Percentiles rank a stretch among this genome's conserved stretches.
phyloP scores from a whole-genome alignment of 192 early-diverging fungal genomes.

The Chytriomyces sp. region DNA sequence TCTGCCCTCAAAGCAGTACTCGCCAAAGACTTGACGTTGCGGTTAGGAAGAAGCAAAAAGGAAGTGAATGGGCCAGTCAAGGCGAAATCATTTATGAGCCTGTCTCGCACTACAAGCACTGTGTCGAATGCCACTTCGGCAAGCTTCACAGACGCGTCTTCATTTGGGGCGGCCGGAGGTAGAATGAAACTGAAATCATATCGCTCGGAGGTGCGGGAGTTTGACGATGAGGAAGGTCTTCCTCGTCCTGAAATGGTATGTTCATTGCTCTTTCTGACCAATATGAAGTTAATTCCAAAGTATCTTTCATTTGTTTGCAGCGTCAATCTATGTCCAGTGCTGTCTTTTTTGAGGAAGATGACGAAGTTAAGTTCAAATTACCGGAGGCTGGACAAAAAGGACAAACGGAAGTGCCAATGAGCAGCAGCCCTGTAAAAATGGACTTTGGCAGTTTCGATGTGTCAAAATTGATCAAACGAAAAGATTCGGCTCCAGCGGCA shows the following conservation, averaged over 20 bases:
- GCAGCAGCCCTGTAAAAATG: not conserved
- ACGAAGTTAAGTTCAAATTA: no score
- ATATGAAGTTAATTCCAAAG: no score
- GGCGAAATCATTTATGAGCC: not conserved
- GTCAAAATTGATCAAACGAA: conserved; percentile 13
- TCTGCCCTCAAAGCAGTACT: not conserved
- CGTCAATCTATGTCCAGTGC: no score
- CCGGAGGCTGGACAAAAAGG: not conserved
- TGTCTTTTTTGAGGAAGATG: no score
- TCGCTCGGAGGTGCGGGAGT: not conserved
- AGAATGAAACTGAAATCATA: not conserved
- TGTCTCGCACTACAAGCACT: not conserved
- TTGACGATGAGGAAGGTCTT: not conserved
- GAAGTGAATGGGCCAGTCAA: not conserved
- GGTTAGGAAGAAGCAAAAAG: conserved; percentile 5
- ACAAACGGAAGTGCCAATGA: not conserved
- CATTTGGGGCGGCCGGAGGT: no score
- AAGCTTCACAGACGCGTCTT: no score
- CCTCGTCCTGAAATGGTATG: not conserved
- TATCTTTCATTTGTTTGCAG: no score
- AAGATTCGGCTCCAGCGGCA: not conserved
- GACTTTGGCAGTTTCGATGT: conserved; percentile 17
- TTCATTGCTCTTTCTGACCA: not conserved
- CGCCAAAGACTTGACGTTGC: not conserved
- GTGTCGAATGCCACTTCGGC: not conserved